Evolutionary conservation across 2,329 filamentous ascomycete genomes (phyloP), one percentile per base, ranked within the genome.

Genomic region (Tolypocladium ovalisporum): DNA sequence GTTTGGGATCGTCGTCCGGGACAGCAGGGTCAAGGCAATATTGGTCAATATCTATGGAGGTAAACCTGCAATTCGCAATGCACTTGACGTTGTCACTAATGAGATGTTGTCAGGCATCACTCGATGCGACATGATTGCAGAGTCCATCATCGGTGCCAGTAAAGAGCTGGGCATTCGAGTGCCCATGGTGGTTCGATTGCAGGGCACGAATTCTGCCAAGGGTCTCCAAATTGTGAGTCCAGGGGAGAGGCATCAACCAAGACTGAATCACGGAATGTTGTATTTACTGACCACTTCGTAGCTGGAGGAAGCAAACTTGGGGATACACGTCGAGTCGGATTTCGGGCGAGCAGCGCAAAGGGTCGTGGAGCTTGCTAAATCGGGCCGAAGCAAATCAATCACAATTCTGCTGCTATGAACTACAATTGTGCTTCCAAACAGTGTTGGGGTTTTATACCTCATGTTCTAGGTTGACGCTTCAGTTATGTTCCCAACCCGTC

Each of bases 1-100:
- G 1, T 94, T 96, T 68, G 79, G 85, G 57, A 80, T 92, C 15
- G 83, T 96, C 22, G 75, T 90, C 52, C 75, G 78, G 6, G 90
- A 96, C 64, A 71, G 79, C 2, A 77, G 89, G 35, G 89, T 95
- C 9, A 85, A 83, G 64, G 85, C 88, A 4, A 73, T 85, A 32
- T 70, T 84, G 52, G 78, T 85, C 10, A 85, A 85, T 57, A 82
- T 85, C 10, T 85, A 75, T 24, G 73, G 73, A 32, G 73, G 72
- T 70, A 55, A 58, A 67, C 58, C 7, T 35, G 12, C 12, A 15
- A 9, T 3, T 1, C 17, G 7, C 29, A 32, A 3, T 13, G 10
- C 29, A 5, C 19, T 6, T 4, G 4, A 4, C 29, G 47, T 19
- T 10, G 27, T 32, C 15, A 32, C 53, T 54, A 15, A 56, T 24